Conservation (phyloP, 139 green algal species). For the Volvox africanus region DNA sequence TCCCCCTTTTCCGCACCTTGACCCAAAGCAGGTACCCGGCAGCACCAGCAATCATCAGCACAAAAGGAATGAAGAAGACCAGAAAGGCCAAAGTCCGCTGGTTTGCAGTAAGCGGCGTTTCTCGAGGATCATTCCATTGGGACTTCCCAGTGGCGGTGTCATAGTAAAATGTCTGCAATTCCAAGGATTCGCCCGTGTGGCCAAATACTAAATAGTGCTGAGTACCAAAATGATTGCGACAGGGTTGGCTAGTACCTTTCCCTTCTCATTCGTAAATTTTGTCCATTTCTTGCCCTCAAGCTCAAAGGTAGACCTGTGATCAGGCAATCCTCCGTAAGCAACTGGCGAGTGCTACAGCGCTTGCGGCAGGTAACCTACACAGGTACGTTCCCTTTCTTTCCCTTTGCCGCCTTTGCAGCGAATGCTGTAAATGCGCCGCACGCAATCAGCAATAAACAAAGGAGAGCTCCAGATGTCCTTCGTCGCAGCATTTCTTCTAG, state of each 20-base stretch:
- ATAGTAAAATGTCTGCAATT: conserved; percentile 39
- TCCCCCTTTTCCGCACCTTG: background rate
- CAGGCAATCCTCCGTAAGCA: background rate
- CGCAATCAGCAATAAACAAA: background rate
- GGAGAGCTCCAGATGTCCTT: background rate
- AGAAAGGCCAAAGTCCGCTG: background rate
- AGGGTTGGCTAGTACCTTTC: background rate
- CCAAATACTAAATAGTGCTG: background rate
- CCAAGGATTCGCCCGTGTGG: background rate
- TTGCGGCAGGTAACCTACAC: background rate
- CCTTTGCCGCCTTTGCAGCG: background rate
- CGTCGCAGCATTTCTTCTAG: conserved; percentile 10
- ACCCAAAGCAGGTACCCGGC: conserved; percentile 21
- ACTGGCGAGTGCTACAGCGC: conserved; percentile 2
- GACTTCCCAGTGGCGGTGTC: background rate
- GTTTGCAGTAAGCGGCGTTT: background rate
- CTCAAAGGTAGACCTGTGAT: background rate
- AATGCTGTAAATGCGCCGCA: conserved; percentile 2
- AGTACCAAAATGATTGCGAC: background rate
- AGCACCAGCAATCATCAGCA: conserved; percentile 20
- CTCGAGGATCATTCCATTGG: conserved; percentile 32
- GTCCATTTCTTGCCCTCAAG: conserved; percentile 20
- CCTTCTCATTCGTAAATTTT: background rate
- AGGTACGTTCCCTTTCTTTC: background rate
- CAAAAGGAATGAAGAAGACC: conserved; percentile 8